Base-by-base conservation (phyloP, 495 filamentous ascomycete genomes). In the Usnea hakonensis region DNA sequence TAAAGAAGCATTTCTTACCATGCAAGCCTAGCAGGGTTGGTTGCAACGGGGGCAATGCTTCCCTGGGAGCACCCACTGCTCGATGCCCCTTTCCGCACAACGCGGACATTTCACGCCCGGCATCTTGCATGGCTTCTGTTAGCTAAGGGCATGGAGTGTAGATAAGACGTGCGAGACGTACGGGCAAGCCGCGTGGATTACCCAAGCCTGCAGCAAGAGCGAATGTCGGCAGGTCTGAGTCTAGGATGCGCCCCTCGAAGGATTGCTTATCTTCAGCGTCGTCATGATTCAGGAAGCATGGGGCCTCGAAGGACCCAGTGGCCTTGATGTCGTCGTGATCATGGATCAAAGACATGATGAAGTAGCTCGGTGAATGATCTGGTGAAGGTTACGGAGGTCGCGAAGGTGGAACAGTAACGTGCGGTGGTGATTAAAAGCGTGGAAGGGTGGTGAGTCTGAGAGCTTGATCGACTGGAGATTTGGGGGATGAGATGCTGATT, bases 31-130 rank as follows among this genome's bases (percentile, higher is more conserved):
- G 28, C 63, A 65, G 30, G 63, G 63, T n/a, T 65, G 63, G 16
- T 54, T 57, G 58, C 63, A 65, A 17, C 50, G 44, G 8, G 63
- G 63, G 57, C 63, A 65, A 46, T 65, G 63, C 50, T 65, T 65
- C 26, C 63, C 63, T 1, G 57, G 57, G n/a, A 65, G 63, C 37
- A 65, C 63, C 63, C 63, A 65, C 35, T 60, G 57, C 63, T 65
- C 63, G 16, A 61, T 40, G 23, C 63, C 63, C n/a, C 21, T 44
- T 21, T 65, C 63, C 3, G 63, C 63, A 54, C 63, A 65, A 52
- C 63, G 63, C 11, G 63, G 63, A 35, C 63, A 65, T 7, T 43
- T 44, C 0, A 65, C 63, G 13, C 63, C 63, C 21, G 63, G 63
- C 63, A 65, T 65, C 38, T 64, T 64, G 62, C n/a, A 55, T 43